Base-by-base conservation (phyloP, 2,329 filamentous ascomycete genomes). In the Hymenoscyphus fructigenus region DNA sequence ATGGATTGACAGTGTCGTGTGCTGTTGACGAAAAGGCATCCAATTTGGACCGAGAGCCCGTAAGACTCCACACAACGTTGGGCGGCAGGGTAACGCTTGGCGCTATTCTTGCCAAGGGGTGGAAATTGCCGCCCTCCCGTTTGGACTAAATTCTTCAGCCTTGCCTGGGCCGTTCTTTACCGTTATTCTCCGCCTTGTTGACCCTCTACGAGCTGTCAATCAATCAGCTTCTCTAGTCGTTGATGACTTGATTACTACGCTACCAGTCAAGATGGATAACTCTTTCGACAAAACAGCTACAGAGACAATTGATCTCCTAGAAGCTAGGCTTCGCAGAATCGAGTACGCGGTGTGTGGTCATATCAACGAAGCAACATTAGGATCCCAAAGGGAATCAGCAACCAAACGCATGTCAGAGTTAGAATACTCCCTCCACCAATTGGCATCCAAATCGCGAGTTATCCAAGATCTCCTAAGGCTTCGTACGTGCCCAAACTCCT, bases 381-480 rank as follows among this genome's bases (percentile, higher is more conserved):
- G 44, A 20, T 55, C 26, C 12, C 38, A 63, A 23, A 65, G 64
- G 41, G 53, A 55, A n/a, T 64, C 68, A 5, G 68, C 67, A 10
- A 53, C 63, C 23, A 57, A 65, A 59, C 68, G 70, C 14, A 59
- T 72, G 32, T 56, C 62, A 59, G 58, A 68, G 38, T 44, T 73
- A 44, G 70, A 71, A 62, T 69, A 70, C 61, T 57, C 66, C 29
- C 67, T 72, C 10, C 65, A 68, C 29, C 64, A 67, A 32, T 55
- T 66, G 58, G 53, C 66, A 12, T 60, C 73, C 2, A 75, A 71
- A 44, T 75, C 74, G 28, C 70, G 68, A 63, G 70, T 73, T 14
- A 64, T 75, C 29, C 73, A 76, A 57, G 74, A 76, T 60, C 65
- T 76, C 5, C 60, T 76, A n/a, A 68, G 67, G 38, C 67, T 76